phyloP scores from a whole-genome alignment of 192 early-diverging fungal genomes.

The Glomus cerebriforme region DNA sequence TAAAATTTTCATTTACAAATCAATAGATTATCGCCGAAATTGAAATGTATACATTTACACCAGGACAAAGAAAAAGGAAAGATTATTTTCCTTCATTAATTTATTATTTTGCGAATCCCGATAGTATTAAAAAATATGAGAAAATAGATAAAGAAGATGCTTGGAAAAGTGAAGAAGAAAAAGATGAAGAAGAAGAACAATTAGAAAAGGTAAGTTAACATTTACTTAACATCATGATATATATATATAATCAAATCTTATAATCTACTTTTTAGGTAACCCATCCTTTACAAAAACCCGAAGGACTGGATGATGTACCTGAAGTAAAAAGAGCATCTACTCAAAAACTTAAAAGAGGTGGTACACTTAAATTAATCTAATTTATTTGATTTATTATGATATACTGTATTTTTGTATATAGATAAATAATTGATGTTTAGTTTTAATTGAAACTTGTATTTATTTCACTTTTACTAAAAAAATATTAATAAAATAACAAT shows the following conservation, averaged over 20 bases:
- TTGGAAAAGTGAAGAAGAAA: not conserved
- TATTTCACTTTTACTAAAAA: no score
- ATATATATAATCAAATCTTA: not conserved
- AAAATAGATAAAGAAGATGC: not conserved
- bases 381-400: no score
- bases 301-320: not conserved
- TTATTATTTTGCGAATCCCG: conserved; percentile 17
- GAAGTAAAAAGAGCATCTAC: not conserved
- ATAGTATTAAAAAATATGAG: not conserved
- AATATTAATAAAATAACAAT: no score
- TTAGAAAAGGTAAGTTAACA: not conserved
- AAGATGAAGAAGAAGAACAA: not conserved
- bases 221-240: not conserved
- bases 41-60: conserved; percentile 9
- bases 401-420: no score
- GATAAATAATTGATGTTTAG: no score
- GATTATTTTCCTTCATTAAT: conserved; percentile 21
- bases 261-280: not conserved
- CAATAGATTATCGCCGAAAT: not conserved
- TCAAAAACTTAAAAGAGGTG: not conserved
- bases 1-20: no score
- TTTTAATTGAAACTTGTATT: no score
- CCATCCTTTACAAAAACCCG: not conserved
- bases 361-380: not conserved
- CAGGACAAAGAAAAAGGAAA: conserved; percentile 17